A percentile compares a stretch with the other conserved stretches of the same genome.
These are phyloP conservation scores for Perkinsus chesapeaki DNA, from an alignment of 169 alveolate species.

Conservation along the genomic window DNA sequence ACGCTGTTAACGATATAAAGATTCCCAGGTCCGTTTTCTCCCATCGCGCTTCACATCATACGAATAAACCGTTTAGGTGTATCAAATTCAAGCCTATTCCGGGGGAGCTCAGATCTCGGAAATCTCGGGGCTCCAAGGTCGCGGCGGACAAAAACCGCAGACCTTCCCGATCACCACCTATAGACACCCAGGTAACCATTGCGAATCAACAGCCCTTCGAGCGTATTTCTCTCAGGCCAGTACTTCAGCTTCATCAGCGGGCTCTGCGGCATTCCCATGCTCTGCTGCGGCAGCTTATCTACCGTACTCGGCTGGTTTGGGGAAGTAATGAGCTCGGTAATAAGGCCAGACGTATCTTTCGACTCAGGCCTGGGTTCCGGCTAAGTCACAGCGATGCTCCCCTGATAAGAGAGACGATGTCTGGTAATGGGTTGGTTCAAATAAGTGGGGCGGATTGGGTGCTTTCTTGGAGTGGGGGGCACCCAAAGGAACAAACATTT, in stretches of 20 bases:
- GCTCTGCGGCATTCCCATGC: not conserved
- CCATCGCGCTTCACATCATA: not conserved
- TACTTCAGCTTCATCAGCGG: not conserved
- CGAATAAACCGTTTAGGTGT: not conserved
- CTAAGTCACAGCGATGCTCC: not conserved
- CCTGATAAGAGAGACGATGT: not conserved
- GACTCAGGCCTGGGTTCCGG: not conserved
- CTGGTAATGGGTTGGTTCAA: not conserved
- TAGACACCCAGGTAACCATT: not conserved
- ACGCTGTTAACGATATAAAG: not conserved
- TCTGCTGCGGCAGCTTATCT: not conserved
- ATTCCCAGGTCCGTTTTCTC: not conserved
- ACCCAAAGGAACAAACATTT: not conserved
- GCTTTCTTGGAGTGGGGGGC: not conserved
- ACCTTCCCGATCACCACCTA: not conserved
- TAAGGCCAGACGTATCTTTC: not conserved
- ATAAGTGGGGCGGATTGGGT: not conserved
- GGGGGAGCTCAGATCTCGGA: not conserved
- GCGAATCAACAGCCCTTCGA: not conserved
- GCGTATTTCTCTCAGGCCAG: not conserved
- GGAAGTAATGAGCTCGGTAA: not conserved
- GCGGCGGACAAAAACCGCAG: too few species aligned
- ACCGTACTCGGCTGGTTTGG: not conserved
- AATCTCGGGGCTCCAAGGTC: too few species aligned
- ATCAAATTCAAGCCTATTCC: not conserved